Percentiles rank a stretch among this genome's conserved stretches.
These are phyloP conservation scores for Trichoderma oligosporum DNA, from an alignment of 2,329 filamentous ascomycete genomes.

Conservation along the genomic window DNA sequence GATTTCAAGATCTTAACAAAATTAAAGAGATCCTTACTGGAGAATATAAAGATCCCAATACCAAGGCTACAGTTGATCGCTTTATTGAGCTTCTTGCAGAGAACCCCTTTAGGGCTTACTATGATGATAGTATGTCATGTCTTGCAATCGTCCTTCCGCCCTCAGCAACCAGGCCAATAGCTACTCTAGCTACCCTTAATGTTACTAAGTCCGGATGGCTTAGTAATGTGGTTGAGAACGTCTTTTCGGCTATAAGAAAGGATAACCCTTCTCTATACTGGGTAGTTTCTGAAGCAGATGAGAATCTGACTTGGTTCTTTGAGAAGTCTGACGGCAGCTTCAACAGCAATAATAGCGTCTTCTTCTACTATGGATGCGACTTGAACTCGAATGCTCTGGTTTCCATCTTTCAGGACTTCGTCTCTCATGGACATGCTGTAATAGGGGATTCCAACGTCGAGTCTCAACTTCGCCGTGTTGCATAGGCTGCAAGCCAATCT, in stretches of 20 bases:
- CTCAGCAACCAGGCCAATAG: background rate
- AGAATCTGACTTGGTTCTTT: background rate
- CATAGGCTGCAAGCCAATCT: background rate
- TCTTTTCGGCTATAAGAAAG: background rate
- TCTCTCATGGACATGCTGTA: background rate
- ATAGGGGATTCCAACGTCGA: background rate
- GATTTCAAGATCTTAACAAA: background rate
- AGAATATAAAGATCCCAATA: background rate
- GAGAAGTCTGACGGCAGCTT: background rate
- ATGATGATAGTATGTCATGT: background rate
- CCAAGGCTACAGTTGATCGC: background rate
- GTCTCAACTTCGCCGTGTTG: background rate
- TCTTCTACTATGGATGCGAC: background rate
- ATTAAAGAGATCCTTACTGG: background rate
- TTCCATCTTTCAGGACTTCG: background rate
- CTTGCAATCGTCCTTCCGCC: background rate
- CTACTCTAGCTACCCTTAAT: background rate
- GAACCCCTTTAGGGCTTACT: background rate
- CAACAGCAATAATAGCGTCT: background rate
- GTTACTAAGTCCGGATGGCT: background rate
- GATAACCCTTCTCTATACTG: background rate
- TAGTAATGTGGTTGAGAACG: background rate
- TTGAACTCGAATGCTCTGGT: background rate
- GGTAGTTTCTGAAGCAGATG: background rate
- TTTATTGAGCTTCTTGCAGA: background rate